phyloP scores from a whole-genome alignment of 805 yeast species.

The Yarrowia sp. region DNA sequence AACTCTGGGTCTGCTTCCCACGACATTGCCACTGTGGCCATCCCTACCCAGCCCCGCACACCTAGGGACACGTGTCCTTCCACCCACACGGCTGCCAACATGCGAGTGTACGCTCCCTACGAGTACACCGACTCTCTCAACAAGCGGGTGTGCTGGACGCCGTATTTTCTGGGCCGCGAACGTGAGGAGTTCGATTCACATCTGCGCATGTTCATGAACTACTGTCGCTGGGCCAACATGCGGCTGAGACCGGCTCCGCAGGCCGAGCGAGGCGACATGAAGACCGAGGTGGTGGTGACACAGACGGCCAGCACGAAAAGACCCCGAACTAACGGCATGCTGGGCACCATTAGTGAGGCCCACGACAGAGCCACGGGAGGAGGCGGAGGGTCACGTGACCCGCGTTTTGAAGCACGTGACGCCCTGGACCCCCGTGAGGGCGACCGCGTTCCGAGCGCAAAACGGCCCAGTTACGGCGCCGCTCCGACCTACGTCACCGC shows the following conservation, averaged over 20 bases:
- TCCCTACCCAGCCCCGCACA: constrained; percentile 37
- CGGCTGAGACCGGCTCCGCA: constrained; percentile 33
- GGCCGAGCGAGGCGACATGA: constrained; percentile 21
- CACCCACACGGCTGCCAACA: constrained; percentile 18
- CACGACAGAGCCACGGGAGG: constrained; percentile 7
- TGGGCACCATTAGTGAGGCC: constrained; percentile 18
- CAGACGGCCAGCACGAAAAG: neutral
- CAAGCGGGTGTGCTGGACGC: constrained; percentile 48
- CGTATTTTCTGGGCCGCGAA: constrained; percentile 47
- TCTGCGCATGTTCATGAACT: constrained; percentile 42
- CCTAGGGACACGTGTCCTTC: constrained; percentile 17
- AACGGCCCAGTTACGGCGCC: constrained; percentile 18
- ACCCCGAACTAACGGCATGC: constrained; percentile 14
- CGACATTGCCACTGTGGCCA: constrained; percentile 6
- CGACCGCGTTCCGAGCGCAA: neutral
- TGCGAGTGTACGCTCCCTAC: constrained; percentile 45
- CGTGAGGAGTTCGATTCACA: constrained; percentile 47
- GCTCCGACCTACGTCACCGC: neutral
- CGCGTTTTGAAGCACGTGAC: no score
- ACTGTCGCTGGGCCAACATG: constrained; percentile 39
- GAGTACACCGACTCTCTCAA: constrained; percentile 48
- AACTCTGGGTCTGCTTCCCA: no score
- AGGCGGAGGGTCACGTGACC: no score
- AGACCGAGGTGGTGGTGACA: constrained; percentile 25
- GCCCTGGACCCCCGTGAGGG: no score